Evolutionary conservation across 352 stramenopile genomes (phyloP), one percentile per base, ranked within the genome.

Genomic region (Globisporangium alternatum): DNA sequence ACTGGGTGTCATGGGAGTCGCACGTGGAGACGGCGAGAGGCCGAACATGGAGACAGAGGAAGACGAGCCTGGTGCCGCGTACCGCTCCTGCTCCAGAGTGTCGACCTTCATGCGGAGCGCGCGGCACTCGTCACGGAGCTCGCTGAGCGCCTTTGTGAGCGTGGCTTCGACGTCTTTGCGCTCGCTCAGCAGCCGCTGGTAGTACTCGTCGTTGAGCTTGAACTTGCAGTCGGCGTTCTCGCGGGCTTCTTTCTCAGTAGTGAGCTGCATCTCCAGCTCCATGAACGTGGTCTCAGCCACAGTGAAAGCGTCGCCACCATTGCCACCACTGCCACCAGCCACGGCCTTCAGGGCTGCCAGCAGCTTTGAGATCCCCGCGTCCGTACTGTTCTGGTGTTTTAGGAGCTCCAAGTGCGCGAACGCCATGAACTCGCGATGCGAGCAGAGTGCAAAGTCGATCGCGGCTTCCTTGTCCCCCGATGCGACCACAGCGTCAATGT

Each of bases 391-490:
- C 52, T 74, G 67, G 15, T 72, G 72, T 25, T 61, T 52, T 12
- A 80, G 47, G 35, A 91, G 55, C 52, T 76, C 68, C 39, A 72
- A 19, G 39, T 81, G 59, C 5, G 80, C 69, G 13, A 72, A 75
- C 12, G 66, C 69, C 69, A 83, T 85, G 56, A 86, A 83, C 53
- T 87, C 82, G 25, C 80, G 82, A 28, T 91, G 81, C 3, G 77
- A 74, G 15, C 78, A 74, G 28, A 89, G 62, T 6, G 78, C 78
- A 5, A 81, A 77, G 49, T 90, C 82, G 48, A 89, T 84, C 21
- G 79, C 75, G 4, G 68, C 70, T 9, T 89, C 75, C 8, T 71
- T 77, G 47, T 81, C 71, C 2, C 53, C 66, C 19, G 67, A 65
- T n/a, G 72, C 66, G 47, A 65, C 55, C 5, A 64, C 69, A 0